phyloP scores from a whole-genome alignment of 805 yeast genomes.

The Pichia ethanolica region DNA sequence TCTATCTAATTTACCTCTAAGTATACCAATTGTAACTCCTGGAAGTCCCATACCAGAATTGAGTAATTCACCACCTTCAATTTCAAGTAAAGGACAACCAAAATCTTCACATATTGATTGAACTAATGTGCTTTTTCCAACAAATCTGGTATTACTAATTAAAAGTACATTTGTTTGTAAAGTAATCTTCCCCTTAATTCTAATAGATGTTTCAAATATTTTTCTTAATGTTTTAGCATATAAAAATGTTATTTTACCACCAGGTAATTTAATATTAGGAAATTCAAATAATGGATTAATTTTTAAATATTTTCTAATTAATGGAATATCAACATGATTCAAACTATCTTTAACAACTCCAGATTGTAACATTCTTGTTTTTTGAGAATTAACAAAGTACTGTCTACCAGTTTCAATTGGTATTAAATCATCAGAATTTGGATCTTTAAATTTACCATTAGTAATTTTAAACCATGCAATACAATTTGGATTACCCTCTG shows the following conservation, averaged over 20 bases:
- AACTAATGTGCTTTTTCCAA: slow-evolving; percentile 70
- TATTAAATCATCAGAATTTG: slow-evolving; percentile 15
- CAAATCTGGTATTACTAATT: slow-evolving; percentile 61
- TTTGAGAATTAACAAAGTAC: slow-evolving; percentile 56
- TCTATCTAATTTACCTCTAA: slow-evolving; percentile 71
- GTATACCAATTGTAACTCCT: slow-evolving; percentile 66
- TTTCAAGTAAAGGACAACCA: slow-evolving; percentile 59
- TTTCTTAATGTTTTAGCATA: slow-evolving; percentile 46
- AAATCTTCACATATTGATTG: slow-evolving; percentile 44
- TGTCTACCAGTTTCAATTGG: slow-evolving; percentile 26
- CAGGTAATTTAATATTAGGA: slow-evolving; percentile 4
- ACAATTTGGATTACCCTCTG: slow-evolving; percentile 57
- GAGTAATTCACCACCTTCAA: slow-evolving; percentile 63
- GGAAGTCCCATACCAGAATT: slow-evolving; percentile 56
- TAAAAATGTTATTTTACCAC: slow-evolving; percentile 29
- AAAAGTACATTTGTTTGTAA: slow-evolving; percentile 59
- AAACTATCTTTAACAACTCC: slow-evolving; percentile 46
- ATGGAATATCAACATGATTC: neutral
- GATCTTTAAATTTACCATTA: slow-evolving; percentile 35
- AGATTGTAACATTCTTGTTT: slow-evolving; percentile 62
- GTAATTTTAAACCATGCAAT: slow-evolving; percentile 82
- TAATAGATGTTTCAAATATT: slow-evolving; percentile 46
- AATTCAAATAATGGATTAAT: slow-evolving; percentile 8
- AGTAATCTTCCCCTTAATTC: slow-evolving; percentile 24
- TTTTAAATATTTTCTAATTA: slow-evolving; percentile 8